Evolutionary conservation across 2,329 filamentous ascomycete genomes (phyloP), one percentile per base, ranked within the genome.

Genomic region (Tolypocladium amazonense): DNA sequence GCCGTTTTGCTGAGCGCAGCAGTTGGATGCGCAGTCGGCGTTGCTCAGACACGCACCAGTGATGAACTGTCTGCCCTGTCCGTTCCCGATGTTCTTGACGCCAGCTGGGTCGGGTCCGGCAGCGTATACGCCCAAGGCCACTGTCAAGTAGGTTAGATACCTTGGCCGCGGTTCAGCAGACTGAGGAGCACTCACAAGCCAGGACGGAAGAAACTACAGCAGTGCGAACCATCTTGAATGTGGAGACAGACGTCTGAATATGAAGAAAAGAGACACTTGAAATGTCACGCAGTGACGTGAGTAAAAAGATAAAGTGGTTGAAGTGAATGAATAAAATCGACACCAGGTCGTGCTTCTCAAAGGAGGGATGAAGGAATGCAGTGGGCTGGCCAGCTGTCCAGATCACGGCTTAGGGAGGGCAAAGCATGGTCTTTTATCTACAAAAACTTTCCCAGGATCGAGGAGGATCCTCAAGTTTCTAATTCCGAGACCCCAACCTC

Each of bases 11-110:
- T 65, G 58, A 38, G 70, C 70, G 35, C 70, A 72, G 66, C 70
- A 72, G 7, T 56, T 58, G 4, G 63, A 65, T 4, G 64, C 63
- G 59, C 70, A 72, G 59, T 72, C 70, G 18, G 61, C 59, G 54
- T 70, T 58, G 41, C 61, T 64, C n/a, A 69, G 61, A 50, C 70
- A 72, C 23, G 65, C 63, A 38, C 69, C 70, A n/a, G 66, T 69
- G 60, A 69, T 70, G 59, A 71, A 71, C 50, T 71, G 70, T 14
- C 37, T 23, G 38, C 25, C 66, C 65, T 30, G 43, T 23, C 64
- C 67, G 60, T 66, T 67, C 52, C 67, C 67, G 12, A 68, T 62
- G 52, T 68, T 65, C 50, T 63, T 61, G 37, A 64, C 67, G 37
- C 67, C 67, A n/a, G 65, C 60, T 30, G 60, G 60, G 14, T 58